phyloP scores from a whole-genome alignment of 129 eudicot species.

The Flaveria linearis region DNA sequence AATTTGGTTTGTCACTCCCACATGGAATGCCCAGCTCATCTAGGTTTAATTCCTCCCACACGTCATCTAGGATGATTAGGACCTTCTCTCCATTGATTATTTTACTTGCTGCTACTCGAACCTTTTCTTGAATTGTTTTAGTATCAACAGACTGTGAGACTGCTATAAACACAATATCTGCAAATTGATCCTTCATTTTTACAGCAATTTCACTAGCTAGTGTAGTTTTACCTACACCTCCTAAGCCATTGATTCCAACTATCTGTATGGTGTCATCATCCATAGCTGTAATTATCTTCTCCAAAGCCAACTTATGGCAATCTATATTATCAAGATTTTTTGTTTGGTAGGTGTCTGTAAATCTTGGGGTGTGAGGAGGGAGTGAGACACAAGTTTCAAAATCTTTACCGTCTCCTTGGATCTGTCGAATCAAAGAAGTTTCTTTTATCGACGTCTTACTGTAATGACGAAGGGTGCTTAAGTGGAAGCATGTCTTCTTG shows the following conservation, averaged over 20 bases:
- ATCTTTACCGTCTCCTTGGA: not conserved
- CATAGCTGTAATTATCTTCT: not conserved
- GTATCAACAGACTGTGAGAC: not conserved
- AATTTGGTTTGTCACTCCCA: constrained; percentile 10
- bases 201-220: constrained; percentile 18
- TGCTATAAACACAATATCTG: constrained; percentile 2
- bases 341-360: not conserved
- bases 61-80: constrained; percentile 29
- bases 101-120: not conserved
- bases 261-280: constrained; percentile 10
- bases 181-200: constrained; percentile 1
- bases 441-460: not conserved
- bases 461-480: constrained; percentile 6
- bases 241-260: constrained; percentile 28
- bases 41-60: constrained; percentile 11
- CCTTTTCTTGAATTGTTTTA: constrained; percentile 3
- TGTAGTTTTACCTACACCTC: constrained; percentile 30
- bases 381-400: constrained; percentile 4
- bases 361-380: not conserved
- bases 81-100: not conserved
- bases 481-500: constrained; percentile 15
- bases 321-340: not conserved
- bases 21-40: constrained; percentile 10
- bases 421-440: not conserved
- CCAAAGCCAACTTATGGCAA: constrained; percentile 3